A percentile compares a stretch with the other conserved stretches of the same genome.
Evolutionary conservation across 2,329 filamentous ascomycete species (phyloP).

Genomic region (Sporothrix mexicana): DNA sequence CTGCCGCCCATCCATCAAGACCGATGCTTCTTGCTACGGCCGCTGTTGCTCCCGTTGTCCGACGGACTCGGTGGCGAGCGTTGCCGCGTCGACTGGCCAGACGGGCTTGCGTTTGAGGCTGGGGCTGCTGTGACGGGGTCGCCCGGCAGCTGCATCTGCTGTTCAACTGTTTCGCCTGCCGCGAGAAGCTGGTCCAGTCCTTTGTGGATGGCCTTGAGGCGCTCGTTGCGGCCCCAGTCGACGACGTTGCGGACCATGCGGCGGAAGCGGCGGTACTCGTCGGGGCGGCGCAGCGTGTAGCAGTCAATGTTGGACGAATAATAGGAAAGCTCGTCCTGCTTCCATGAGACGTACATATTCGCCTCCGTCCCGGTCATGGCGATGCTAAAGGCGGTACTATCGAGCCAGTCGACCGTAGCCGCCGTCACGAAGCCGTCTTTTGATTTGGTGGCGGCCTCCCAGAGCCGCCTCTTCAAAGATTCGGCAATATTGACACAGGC

Average conservation of each 20-base stretch:
- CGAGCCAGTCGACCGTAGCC: background rate
- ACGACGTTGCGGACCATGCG: constrained; percentile 18
- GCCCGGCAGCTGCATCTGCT: background rate
- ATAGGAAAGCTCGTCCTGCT: background rate
- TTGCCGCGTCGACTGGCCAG: background rate
- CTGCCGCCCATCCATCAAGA: background rate
- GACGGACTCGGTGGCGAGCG: background rate
- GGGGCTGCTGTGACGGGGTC: background rate
- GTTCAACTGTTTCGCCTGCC: background rate
- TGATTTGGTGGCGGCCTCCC: background rate
- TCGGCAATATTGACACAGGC: constrained; percentile 23
- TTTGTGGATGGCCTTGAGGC: constrained; percentile 2
- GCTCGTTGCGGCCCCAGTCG: constrained; percentile 25
- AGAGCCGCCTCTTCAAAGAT: background rate
- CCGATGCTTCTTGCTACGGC: constrained; percentile 12
- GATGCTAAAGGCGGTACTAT: constrained; percentile 10
- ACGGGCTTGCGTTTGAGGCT: background rate
- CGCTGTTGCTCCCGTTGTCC: constrained; percentile 13
- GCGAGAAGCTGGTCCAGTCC: constrained; percentile 8
- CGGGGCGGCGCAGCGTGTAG: background rate
- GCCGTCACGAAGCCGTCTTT: background rate
- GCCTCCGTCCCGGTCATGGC: constrained; percentile 11
- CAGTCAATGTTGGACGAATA: background rate
- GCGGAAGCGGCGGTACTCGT: constrained; percentile 7
- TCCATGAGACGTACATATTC: constrained; percentile 1